phyloP scores from a whole-genome alignment of 139 green algal genomes.

The Tetraselmis striata region DNA sequence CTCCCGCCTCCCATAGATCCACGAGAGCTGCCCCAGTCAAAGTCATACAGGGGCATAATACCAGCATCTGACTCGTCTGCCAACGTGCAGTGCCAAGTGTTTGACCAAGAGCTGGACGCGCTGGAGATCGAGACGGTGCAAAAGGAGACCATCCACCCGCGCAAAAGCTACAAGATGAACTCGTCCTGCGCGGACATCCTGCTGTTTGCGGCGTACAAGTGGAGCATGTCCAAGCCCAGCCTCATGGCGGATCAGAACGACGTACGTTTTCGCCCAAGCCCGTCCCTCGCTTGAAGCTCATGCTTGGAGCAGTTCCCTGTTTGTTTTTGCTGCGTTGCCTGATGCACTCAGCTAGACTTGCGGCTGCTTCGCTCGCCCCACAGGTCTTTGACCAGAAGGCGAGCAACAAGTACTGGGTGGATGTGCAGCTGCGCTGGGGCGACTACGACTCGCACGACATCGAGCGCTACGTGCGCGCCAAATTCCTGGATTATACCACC shows the following conservation, averaged over 20 bases:
- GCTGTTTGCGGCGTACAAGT: conserved; percentile 97
- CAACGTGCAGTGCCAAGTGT: conserved; percentile 59
- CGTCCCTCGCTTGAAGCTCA: too few species aligned
- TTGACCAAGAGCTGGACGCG: conserved; percentile 97
- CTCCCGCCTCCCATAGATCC: too few species aligned
- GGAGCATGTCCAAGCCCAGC: conserved; percentile 86
- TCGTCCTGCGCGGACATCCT: conserved; percentile 90
- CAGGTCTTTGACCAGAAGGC: conserved; percentile 69
- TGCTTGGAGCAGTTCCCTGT: too few species aligned
- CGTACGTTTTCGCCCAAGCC: too few species aligned
- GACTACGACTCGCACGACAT: conserved; percentile 99
- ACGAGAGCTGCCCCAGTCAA: too few species aligned
- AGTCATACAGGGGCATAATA: not conserved
- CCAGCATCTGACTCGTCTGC: too few species aligned
- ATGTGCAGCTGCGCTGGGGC: conserved; percentile 92
- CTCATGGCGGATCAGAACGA: conserved; percentile 94
- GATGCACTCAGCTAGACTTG: too few species aligned
- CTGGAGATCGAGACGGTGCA: conserved; percentile 99
- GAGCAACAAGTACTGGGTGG: conserved; percentile 98
- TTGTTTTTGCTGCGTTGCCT: too few species aligned
- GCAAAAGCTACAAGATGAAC: conserved; percentile 99
- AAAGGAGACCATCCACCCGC: conserved; percentile 99
- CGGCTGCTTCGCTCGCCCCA: too few species aligned
- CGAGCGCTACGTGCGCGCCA: conserved; percentile 95
- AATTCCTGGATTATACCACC: conserved; percentile 99